Evolutionary conservation across 2,329 filamentous ascomycete species (phyloP).

Genomic region (Exutisphaerella laricina): DNA sequence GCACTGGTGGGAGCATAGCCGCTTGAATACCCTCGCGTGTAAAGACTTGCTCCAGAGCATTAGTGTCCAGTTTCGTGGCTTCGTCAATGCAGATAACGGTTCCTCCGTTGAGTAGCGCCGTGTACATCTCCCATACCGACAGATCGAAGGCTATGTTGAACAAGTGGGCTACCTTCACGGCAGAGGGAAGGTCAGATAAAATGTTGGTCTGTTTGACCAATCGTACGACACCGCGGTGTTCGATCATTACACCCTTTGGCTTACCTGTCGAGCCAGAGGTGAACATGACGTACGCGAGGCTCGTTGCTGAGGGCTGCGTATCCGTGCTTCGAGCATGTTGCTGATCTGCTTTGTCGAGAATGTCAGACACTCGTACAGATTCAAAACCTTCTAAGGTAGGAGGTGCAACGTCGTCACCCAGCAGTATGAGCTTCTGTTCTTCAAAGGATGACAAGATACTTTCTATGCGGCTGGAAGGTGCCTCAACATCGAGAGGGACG

Average conservation of each 20-base stretch:
- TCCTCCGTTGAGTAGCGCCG: conserved; percentile 9
- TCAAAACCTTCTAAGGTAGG: neutral
- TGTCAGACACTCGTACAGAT: conserved; percentile 1
- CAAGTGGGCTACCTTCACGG: conserved; percentile 2
- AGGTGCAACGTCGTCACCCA: conserved; percentile 2
- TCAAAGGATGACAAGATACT: conserved; percentile 4
- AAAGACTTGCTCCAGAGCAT: neutral
- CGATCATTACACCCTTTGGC: conserved; percentile 17
- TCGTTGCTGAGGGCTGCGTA: conserved; percentile 3
- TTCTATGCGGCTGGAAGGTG: conserved; percentile 3
- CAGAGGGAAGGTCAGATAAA: neutral
- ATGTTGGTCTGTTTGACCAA: conserved; percentile 8
- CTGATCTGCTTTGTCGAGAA: neutral
- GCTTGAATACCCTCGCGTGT: conserved; percentile 1
- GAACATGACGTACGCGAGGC: conserved; percentile 14
- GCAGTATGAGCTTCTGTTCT: conserved; percentile 2
- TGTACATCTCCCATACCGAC: conserved; percentile 8
- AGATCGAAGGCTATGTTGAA: conserved; percentile 8
- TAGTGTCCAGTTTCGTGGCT: neutral
- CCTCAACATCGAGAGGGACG: conserved; percentile 7
- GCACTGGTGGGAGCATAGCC: conserved; percentile 6
- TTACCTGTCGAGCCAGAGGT: conserved; percentile 18
- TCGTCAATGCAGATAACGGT: conserved; percentile 9
- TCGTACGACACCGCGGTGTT: conserved; percentile 10
- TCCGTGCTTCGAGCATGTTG: neutral